Evolutionary conservation across 2,329 filamentous ascomycete species (phyloP).

Genomic region (Epichloe hybrida): DNA sequence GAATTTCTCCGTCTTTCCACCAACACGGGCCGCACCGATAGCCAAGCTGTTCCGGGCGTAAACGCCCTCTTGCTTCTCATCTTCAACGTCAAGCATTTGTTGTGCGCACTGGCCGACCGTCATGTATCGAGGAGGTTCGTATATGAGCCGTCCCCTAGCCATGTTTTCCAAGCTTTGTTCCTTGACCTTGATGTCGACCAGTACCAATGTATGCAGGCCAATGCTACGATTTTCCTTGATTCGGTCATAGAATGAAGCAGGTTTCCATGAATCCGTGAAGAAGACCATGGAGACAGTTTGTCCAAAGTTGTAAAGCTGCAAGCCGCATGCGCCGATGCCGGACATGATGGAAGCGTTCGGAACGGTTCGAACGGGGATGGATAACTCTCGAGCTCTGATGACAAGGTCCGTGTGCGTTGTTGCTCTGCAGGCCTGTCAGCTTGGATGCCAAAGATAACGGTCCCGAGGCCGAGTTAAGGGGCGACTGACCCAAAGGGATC

Average conservation of each 20-base stretch:
- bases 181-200: slow-evolving; percentile 98
- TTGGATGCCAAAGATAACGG: background rate
- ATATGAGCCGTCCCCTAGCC: slow-evolving; percentile 66
- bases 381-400: slow-evolving; percentile 74
- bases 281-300: slow-evolving; percentile 99
- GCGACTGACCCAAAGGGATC: slow-evolving; percentile 74
- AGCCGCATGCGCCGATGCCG: slow-evolving; percentile 79
- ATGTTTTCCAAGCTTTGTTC: slow-evolving; percentile 87
- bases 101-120: slow-evolving; percentile 64
- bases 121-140: slow-evolving; percentile 74
- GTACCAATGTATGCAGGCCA: slow-evolving; percentile 80
- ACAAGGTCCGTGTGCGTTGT: slow-evolving; percentile 96
- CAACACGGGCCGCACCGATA: slow-evolving; percentile 79
- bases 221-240: slow-evolving; percentile 75
- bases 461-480: background rate
- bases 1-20: slow-evolving; percentile 72
- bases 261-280: slow-evolving; percentile 90
- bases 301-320: slow-evolving; percentile 98
- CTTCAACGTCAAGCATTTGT: slow-evolving; percentile 74
- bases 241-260: slow-evolving; percentile 87
- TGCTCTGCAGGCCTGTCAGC: slow-evolving; percentile 39
- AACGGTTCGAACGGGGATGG: slow-evolving; percentile 67
- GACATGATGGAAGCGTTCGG: slow-evolving; percentile 96
- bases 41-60: slow-evolving; percentile 75
- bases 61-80: slow-evolving; percentile 53